These are phyloP conservation scores for Dactylellina cionopaga DNA, from an alignment of 2,329 filamentous ascomycete species.

Conservation along the genomic window DNA sequence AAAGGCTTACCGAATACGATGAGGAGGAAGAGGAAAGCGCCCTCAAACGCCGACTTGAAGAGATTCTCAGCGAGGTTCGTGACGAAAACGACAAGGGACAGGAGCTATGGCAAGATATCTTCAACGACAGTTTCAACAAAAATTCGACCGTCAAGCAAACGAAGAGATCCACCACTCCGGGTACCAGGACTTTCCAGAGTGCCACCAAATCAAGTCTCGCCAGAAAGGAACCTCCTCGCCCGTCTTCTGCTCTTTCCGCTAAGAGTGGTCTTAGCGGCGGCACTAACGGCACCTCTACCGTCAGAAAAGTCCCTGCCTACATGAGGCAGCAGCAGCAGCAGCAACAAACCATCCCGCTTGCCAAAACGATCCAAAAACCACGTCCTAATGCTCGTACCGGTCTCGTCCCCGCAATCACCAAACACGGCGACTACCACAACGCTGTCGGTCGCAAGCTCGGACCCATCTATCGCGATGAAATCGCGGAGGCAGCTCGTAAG, in stretches of 20 bases:
- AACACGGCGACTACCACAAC: slow-evolving; percentile 19
- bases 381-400: slow-evolving; percentile 5
- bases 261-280: slow-evolving; percentile 14
- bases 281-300: too few species aligned
- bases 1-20: slow-evolving; percentile 31
- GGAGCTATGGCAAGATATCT: slow-evolving; percentile 5
- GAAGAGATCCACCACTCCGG: not conserved
- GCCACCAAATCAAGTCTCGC: slow-evolving; percentile 40
- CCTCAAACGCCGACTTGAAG: slow-evolving; percentile 13
- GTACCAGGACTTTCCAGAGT: not conserved
- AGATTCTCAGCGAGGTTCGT: slow-evolving; percentile 29
- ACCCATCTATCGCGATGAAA: slow-evolving; percentile 18
- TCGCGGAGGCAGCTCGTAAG: slow-evolving; percentile 2
- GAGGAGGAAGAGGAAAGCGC: slow-evolving; percentile 34
- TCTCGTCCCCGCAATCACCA: slow-evolving; percentile 21
- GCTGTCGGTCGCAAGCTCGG: slow-evolving; percentile 9
- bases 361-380: slow-evolving; percentile 8
- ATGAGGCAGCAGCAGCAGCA: not conserved
- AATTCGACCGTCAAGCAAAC: not conserved
- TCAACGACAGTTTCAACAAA: not conserved
- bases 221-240: slow-evolving; percentile 20
- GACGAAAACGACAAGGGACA: not conserved
- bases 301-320: not conserved
- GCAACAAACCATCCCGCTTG: not conserved
- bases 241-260: slow-evolving; percentile 18